Evolutionary conservation across 2,329 filamentous ascomycete genomes (phyloP), one percentile per base, ranked within the genome.

Genomic region (Botrytis byssoidea): DNA sequence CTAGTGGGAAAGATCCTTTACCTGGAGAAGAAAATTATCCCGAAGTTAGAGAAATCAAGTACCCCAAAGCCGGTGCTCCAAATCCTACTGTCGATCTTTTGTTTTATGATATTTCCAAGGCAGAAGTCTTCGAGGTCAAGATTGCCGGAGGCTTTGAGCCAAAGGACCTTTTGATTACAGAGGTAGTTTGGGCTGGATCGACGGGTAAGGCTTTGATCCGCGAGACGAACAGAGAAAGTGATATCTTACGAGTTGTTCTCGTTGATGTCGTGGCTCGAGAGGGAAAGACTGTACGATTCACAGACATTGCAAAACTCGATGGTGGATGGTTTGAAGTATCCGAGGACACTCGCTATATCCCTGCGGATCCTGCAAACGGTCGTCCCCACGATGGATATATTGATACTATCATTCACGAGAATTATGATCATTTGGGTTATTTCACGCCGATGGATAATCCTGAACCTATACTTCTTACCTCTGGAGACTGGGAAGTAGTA

Each of bases 301-400:
- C 93, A 67, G 90, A 99, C 81, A 90, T 98, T 67, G 89, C 90
- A 76, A 87, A 91, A 73, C 86, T 98, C n/a, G 96, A 99, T 81
- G 95, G 95, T 35, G 97, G 96, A 48, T 99, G 96, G 96, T 95
- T 98, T 79, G 96, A 99, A 83, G 93, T 97, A 60, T 93, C 94
- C 1, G 92, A 97, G 79, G 89, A 91, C 60, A 97, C 95, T 5
- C 90, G 86, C 22, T 98, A 92, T 80, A 91, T 99, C 73, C 96
- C 96, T 2, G 93, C 94, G 5, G 93, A 98, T 81, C 88, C 92
- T 35, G 82, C 84, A 18, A 93, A 93, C 75, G 93, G 93, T 22
- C 90, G 95, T 35, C 86, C 88, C 2, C 83, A 95, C 8, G 94
- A 98, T 82, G 96, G 96, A 35, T 99, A 99, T 80, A 91, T 99